Evolutionary conservation across 2,329 filamentous ascomycete genomes (phyloP), one percentile per base, ranked within the genome.

Genomic region (Eurotiales sp.): DNA sequence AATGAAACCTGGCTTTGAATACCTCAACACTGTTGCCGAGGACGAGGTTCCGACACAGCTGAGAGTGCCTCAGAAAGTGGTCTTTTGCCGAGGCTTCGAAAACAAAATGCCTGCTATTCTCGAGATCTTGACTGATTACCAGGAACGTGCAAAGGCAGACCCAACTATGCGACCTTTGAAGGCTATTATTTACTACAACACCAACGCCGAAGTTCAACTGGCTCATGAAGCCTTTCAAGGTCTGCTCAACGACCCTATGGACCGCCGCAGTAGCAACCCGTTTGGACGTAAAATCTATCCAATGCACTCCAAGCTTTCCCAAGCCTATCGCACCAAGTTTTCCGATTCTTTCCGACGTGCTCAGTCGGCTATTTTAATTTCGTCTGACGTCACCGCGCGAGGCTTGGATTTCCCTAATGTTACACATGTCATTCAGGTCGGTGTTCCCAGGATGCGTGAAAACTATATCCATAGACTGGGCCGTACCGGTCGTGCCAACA

Each of bases 161-260:
- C 66, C 55, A 51, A 71, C 59, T 59, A 67, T 56, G 63, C 69
- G 56, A 72, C 88, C 89, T 0, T 96, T 97, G 81, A 99, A 99
- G 78, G 89, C 90, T n/a, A 95, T 99, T 54, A 76, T 96, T 37
- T 99, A 96, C 74, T 86, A 92, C 67, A 88, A 88, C 61, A 89
- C 87, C 19, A 95, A 87, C 1, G 80, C 82, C 21, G 79, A 87
- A 56, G 88, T 90, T 40, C 77, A 84, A 52, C 74, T 90, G 43
- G 82, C 83, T 19, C 73, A 78, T 17, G 74, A 79, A 14, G 71
- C 86, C 19, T 81, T 90, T 47, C 70, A 74, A 51, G 73, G 75
- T 27, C 72, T 83, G 45, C 64, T 64, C 22, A 63, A 43, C n/a
- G 49, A 68, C 12, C 66, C 69, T 8, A 64, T 65, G 46, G 52